Base-by-base conservation (phyloP, 805 yeast species). In the Alloascoidea africana region DNA sequence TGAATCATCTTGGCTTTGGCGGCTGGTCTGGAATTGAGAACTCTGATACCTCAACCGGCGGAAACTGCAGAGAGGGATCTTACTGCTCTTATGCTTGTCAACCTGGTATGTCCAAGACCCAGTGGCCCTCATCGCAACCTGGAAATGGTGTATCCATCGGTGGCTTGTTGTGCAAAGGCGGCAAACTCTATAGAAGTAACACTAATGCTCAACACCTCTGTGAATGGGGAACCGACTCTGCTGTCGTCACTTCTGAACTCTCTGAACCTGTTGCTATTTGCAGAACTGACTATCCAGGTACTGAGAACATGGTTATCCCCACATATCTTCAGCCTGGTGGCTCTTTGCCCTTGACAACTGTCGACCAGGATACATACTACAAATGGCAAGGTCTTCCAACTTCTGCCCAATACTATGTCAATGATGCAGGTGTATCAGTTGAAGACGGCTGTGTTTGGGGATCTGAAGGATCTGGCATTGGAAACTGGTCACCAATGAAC, bases 201-300 rank as follows among this genome's bases (percentile, higher is more conserved):
- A 52, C 76, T 33, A 63, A 67, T 58, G 45, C 72, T 41, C 63
- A 73, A 49, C 63, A 73, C 64, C 71, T 89, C 53, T 89, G 98
- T 70, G 84, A 69, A 54, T 82, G 94, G 89, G 97, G 95, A 55
- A 60, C 54, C 27, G 66, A 73, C 39, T 58, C 77, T 38, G 93
- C 94, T 36, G 54, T 59, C 38, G 87, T 81, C 48, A 79, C 67
- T 41, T 73, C 75, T 50, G 66, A 81, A 49, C 61, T 83, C 41
- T 53, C 58, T 46, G 56, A 78, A 42, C 68, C 68, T 38, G 86
- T 89, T 50, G 89, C 97, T 42, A 63, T 91, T 53, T 91, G 98
- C 73, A 82, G 96, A 69, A 89, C 98, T 44, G 98, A 89, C 60
- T 89, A 89, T 74, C 98, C 98, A 55, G 98, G 98, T 66, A 79